Conservation (phyloP, 192 early-diverging fungal species). For the Linnemannia zychae region DNA sequence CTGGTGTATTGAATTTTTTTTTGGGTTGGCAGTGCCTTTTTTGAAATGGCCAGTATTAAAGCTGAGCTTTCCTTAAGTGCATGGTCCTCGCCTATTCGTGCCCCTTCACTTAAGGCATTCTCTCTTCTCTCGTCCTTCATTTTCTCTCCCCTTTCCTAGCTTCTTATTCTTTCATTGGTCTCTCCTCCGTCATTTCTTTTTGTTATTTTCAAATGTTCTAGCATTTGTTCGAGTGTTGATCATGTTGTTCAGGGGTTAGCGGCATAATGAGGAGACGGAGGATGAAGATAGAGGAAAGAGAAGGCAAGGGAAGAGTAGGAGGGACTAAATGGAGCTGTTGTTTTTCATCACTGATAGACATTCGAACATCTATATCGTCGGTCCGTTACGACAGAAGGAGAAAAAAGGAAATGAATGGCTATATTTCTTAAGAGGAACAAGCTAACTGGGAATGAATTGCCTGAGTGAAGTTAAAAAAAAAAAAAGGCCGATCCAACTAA, state of each 20-base stretch:
- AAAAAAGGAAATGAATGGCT: no score
- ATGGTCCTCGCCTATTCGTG: not conserved
- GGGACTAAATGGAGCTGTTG: not conserved
- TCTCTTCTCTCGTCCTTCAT: not conserved
- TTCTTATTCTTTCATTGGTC: not conserved
- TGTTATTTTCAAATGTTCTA: not conserved
- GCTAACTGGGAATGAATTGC: no score
- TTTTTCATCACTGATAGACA: not conserved
- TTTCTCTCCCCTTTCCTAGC: not conserved
- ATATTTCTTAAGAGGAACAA: no score
- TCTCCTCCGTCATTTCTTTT: not conserved
- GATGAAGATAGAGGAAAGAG: no score
- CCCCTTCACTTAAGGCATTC: no score
- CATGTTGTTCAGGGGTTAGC: not conserved
- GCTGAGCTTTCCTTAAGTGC: not conserved
- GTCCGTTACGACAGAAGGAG: not conserved
- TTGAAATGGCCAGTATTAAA: not conserved
- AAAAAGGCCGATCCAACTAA: no score
- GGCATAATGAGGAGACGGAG: not conserved
- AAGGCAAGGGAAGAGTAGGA: no score
- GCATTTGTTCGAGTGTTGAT: not conserved
- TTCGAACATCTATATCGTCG: not conserved
- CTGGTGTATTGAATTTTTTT: not conserved
- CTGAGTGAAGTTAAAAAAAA: no score
- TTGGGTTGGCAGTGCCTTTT: not conserved